phyloP scores from a whole-genome alignment of 129 eudicot genomes.

The Apium graveolens region DNA sequence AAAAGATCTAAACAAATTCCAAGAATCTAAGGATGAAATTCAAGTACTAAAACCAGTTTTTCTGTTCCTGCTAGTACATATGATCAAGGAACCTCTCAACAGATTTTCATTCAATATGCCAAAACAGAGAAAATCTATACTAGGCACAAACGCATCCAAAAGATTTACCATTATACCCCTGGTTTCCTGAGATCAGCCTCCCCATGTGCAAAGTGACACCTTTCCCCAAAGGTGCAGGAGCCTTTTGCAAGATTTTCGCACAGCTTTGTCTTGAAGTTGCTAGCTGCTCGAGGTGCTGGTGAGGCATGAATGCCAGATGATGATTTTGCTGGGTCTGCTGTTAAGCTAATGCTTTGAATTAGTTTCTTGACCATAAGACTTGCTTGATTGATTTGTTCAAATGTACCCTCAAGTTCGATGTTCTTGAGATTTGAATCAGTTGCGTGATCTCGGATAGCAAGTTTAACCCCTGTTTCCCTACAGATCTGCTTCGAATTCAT shows the following conservation, averaged over 20 bases:
- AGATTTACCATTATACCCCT: slow-evolving; percentile 25
- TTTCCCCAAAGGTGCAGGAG: slow-evolving; percentile 76
- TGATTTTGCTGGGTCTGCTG: slow-evolving; percentile 19
- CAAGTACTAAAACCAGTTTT: not conserved
- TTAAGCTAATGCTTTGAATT: slow-evolving; percentile 35
- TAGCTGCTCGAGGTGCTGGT: not conserved
- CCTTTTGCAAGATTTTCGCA: slow-evolving; percentile 84
- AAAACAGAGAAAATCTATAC: not conserved
- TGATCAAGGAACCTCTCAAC: not conserved
- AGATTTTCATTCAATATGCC: not conserved
- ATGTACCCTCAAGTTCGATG: slow-evolving; percentile 81
- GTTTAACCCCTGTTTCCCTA: slow-evolving; percentile 67
- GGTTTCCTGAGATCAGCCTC: slow-evolving; percentile 58
- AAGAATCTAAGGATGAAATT: not conserved
- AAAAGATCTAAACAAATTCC: not conserved
- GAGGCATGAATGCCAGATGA: slow-evolving; percentile 20
- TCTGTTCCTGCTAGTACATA: not conserved
- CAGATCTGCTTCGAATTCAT: slow-evolving; percentile 80
- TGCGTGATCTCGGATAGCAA: slow-evolving; percentile 71
- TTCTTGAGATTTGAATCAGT: slow-evolving; percentile 46
- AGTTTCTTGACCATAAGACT: slow-evolving; percentile 62
- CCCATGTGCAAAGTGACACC: slow-evolving; percentile 94
- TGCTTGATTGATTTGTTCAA: slow-evolving; percentile 73
- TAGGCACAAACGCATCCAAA: not conserved
- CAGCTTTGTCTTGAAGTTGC: slow-evolving; percentile 67